phyloP scores from a whole-genome alignment of 2,329 filamentous ascomycete species.

The Arthrobotrys sphaeroides region DNA sequence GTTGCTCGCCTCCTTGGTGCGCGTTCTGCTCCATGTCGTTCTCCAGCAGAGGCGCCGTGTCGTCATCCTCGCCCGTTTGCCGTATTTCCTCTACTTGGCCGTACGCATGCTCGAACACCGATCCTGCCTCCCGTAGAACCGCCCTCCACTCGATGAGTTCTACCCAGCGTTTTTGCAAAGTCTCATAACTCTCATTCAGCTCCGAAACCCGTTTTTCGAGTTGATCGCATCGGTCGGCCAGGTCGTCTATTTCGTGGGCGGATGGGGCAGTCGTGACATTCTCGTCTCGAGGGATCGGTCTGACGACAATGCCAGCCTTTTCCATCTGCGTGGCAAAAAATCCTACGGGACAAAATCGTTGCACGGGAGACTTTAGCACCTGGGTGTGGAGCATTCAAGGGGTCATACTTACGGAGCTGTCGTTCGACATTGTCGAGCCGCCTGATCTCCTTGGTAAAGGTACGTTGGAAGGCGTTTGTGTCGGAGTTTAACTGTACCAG shows the following conservation, averaged over 20 bases:
- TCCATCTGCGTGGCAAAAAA: constrained; percentile 98
- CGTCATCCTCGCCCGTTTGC: constrained; percentile 74
- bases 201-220: constrained; percentile 90
- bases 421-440: constrained; percentile 97
- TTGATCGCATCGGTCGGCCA: constrained; percentile 89
- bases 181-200: constrained; percentile 98
- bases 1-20: constrained; percentile 90
- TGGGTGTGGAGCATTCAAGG: neutral
- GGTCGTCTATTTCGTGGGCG: constrained; percentile 94
- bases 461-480: constrained; percentile 92
- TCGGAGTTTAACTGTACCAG: constrained; percentile 85
- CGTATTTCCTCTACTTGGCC: constrained; percentile 97
- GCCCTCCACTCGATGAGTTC: constrained; percentile 98
- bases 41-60: constrained; percentile 87
- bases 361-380: neutral
- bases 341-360: constrained; percentile 65
- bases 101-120: constrained; percentile 96
- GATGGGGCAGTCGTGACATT: constrained; percentile 86
- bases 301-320: constrained; percentile 83
- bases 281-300: constrained; percentile 89
- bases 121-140: constrained; percentile 93
- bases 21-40: constrained; percentile 84
- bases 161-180: constrained; percentile 94
- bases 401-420: constrained; percentile 79
- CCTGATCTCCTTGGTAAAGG: constrained; percentile 96